Evolutionary conservation across 805 yeast species (phyloP).

Genomic region (Kazachstania bromeliacearum): DNA sequence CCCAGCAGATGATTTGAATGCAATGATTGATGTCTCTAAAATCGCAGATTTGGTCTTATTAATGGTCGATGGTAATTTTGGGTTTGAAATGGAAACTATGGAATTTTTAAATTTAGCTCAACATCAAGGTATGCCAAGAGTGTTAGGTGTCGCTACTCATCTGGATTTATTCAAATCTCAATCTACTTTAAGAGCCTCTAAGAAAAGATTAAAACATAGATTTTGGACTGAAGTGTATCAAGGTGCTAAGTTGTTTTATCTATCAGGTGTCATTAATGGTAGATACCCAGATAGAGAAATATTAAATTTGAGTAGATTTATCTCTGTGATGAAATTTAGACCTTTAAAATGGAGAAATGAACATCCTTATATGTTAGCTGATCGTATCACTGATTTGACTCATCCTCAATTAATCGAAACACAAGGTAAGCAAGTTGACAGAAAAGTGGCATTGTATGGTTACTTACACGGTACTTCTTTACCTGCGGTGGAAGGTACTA

Average conservation of each 20-base stretch:
- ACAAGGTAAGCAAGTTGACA: conserved; percentile 70
- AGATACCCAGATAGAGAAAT: conserved; percentile 97
- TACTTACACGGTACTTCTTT: conserved; percentile 91
- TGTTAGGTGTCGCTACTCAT: conserved; percentile 91
- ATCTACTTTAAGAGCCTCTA: conserved; percentile 80
- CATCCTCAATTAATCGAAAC: conserved; percentile 73
- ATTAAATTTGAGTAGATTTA: conserved; percentile 80
- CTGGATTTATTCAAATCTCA: conserved; percentile 87
- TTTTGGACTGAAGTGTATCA: conserved; percentile 99
- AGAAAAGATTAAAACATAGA: conserved; percentile 83
- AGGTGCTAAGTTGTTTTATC: conserved; percentile 91
- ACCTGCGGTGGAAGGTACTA: conserved; percentile 48
- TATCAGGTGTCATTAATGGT: conserved; percentile 93
- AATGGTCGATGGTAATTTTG: conserved; percentile 93
- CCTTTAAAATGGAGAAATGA: conserved; percentile 99
- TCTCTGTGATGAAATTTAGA: conserved; percentile 94
- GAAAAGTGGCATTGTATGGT: conserved; percentile 88
- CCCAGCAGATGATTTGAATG: conserved; percentile 72
- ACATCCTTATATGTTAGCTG: conserved; percentile 89
- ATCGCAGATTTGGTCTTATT: conserved; percentile 86
- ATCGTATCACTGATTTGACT: conserved; percentile 86
- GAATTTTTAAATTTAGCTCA: conserved; percentile 93
- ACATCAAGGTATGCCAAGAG: conserved; percentile 98
- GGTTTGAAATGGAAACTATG: conserved; percentile 99
- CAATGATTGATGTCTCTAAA: conserved; percentile 95